Evolutionary conservation across 129 eudicot species (phyloP).

Genomic region (Escallonia herrerae): DNA sequence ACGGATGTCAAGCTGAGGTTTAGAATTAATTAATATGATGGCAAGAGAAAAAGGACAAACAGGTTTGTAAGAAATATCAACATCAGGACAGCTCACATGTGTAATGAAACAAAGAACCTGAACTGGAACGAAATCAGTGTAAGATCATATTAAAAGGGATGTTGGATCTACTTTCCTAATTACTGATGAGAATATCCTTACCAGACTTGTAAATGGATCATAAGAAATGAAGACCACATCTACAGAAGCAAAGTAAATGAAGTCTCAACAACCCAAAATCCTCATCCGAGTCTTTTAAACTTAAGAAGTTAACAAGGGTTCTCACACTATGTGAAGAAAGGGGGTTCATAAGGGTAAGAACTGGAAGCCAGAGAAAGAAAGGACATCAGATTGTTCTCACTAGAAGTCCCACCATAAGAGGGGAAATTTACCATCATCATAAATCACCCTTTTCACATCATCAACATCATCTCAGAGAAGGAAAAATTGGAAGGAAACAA

Average conservation of each 20-base stretch:
- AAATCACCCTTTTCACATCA: neutral
- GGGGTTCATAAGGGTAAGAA: too few relatives aligned
- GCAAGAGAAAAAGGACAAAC: slow-evolving; percentile 16
- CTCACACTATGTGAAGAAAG: too few relatives aligned
- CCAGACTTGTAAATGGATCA: too few relatives aligned
- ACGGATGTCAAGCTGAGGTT: neutral
- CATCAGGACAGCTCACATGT: slow-evolving; percentile 47
- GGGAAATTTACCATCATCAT: too few relatives aligned
- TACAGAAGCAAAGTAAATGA: too few relatives aligned
- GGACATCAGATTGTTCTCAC: neutral
- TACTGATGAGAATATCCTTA: too few relatives aligned
- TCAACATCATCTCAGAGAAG: neutral
- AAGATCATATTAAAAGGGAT: neutral
- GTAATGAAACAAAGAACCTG: slow-evolving; percentile 20
- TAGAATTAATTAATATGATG: slow-evolving; percentile 1
- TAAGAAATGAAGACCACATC: too few relatives aligned
- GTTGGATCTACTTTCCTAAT: slow-evolving; percentile 3
- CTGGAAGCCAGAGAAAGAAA: neutral
- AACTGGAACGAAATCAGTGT: neutral
- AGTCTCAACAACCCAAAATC: too few relatives aligned
- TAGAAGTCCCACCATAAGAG: too few relatives aligned
- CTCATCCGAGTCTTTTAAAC: too few relatives aligned
- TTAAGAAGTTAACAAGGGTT: too few relatives aligned
- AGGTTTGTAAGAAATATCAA: slow-evolving; percentile 22
- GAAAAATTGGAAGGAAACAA: neutral